These are phyloP conservation scores for Anthostomella pinea DNA, from an alignment of 2,329 filamentous ascomycete species.

Conservation along the genomic window DNA sequence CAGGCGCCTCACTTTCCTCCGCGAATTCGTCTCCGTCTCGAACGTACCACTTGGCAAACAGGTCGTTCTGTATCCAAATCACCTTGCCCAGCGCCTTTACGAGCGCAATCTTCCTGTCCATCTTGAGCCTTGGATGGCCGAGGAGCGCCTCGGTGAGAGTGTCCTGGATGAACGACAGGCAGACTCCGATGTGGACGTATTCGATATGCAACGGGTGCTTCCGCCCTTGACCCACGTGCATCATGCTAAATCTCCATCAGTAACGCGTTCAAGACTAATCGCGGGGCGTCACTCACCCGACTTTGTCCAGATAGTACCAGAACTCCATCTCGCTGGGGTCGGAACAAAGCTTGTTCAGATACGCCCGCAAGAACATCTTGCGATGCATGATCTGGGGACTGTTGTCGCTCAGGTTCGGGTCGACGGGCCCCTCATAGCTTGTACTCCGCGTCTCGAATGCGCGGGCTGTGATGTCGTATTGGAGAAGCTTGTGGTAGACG, in stretches of 20 bases:
- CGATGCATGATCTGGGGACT: conserved; percentile 73
- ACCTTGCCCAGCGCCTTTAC: conserved; percentile 77
- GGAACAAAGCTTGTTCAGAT: conserved; percentile 70
- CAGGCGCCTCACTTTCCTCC: conserved; percentile 42
- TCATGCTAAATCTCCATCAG: conserved; percentile 50
- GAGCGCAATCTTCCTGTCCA: conserved; percentile 68
- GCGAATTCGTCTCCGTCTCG: conserved; percentile 60
- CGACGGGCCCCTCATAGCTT: conserved; percentile 65
- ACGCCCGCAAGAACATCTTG: conserved; percentile 76
- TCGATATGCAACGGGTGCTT: conserved; percentile 73
- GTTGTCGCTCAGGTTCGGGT: conserved; percentile 61
- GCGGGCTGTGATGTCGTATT: conserved; percentile 78
- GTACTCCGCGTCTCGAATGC: conserved; percentile 65
- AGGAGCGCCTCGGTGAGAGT: conserved; percentile 74
- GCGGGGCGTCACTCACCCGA: conserved; percentile 56
- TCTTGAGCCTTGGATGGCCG: conserved; percentile 63
- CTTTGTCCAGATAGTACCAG: conserved; percentile 82
- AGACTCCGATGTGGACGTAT: conserved; percentile 73
- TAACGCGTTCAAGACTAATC: too few relatives aligned
- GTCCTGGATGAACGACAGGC: conserved; percentile 73
- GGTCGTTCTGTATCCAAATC: conserved; percentile 84
- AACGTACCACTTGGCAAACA: conserved; percentile 81
- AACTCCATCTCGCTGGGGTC: conserved; percentile 74
- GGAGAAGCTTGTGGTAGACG: conserved; percentile 77
- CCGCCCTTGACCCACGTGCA: conserved; percentile 76